These are phyloP conservation scores for Conidiobolus coronatus DNA, from an alignment of 371 early-diverging fungal species.

Conservation along the genomic window DNA sequence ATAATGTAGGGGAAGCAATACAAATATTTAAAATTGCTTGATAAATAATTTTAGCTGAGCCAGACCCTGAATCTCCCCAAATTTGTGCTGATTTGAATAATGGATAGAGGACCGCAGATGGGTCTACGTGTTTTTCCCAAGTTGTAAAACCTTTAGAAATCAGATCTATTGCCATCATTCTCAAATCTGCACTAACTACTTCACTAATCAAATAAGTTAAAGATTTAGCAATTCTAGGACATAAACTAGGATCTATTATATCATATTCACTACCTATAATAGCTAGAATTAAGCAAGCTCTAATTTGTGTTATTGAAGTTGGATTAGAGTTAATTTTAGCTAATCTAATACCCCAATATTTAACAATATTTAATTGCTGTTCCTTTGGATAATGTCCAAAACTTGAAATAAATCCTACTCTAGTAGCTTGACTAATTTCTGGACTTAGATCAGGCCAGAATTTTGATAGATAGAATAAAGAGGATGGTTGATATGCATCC, in stretches of 20 bases:
- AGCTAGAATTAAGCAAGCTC: background rate
- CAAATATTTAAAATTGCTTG: constrained; percentile 56
- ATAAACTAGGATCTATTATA: constrained; percentile 1
- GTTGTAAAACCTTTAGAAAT: constrained; percentile 47
- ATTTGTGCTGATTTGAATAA: constrained; percentile 20
- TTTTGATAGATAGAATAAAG: constrained; percentile 46
- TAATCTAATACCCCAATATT: background rate
- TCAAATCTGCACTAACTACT: constrained; percentile 26
- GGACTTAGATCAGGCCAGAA: constrained; percentile 66
- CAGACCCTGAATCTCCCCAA: constrained; percentile 13
- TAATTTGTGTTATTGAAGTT: background rate
- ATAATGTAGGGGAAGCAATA: constrained; percentile 31
- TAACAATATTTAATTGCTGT: background rate
- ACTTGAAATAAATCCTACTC: constrained; percentile 5
- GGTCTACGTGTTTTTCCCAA: constrained; percentile 60
- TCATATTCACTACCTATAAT: constrained; percentile 15
- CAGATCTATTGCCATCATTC: constrained; percentile 46
- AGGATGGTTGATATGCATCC: constrained; percentile 26
- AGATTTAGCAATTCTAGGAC: constrained; percentile 19
- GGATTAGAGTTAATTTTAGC: background rate
- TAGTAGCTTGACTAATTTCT: constrained; percentile 21
- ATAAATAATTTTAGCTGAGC: constrained; percentile 21
- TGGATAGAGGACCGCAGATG: constrained; percentile 35
- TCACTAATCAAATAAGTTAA: constrained; percentile 26
- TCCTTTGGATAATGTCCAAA: constrained; percentile 2